Conservation (phyloP, 2,329 filamentous ascomycete species). For the Fusarium sp. region DNA sequence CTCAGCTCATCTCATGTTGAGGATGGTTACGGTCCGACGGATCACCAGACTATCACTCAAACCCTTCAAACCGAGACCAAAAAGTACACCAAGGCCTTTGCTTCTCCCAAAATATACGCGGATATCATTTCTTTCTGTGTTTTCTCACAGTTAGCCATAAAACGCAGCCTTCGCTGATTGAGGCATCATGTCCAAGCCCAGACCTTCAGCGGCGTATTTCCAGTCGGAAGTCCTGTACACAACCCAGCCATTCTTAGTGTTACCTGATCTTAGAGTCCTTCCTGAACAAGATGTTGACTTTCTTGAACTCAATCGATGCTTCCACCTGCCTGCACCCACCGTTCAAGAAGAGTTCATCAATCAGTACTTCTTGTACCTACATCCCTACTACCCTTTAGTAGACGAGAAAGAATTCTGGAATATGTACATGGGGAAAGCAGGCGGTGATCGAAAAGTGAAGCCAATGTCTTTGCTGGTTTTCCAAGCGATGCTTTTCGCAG, state of each 20-base stretch:
- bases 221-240: slow-evolving; percentile 3
- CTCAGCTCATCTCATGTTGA: not conserved
- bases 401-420: slow-evolving; percentile 28
- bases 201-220: not conserved
- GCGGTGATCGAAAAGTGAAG: not conserved
- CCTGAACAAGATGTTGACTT: slow-evolving; percentile 5
- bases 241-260: not conserved
- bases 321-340: not conserved
- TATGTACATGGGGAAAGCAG: slow-evolving; percentile 8
- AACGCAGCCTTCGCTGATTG: not conserved
- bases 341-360: slow-evolving; percentile 15
- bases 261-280: not conserved
- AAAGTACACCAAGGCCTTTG: not conserved
- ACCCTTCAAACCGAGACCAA: not conserved
- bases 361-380: slow-evolving; percentile 23
- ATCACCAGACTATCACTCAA: not conserved
- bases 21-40: not conserved
- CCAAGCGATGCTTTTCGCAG: slow-evolving; percentile 28
- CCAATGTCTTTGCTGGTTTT: slow-evolving; percentile 18
- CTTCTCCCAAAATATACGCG: not conserved
- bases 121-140: too few species aligned
- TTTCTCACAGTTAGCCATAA: not conserved
- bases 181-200: not conserved
- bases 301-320: not conserved
- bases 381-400: slow-evolving; percentile 24